phyloP scores from a whole-genome alignment of 495 filamentous ascomycete species.

The Hamigera avellanea region DNA sequence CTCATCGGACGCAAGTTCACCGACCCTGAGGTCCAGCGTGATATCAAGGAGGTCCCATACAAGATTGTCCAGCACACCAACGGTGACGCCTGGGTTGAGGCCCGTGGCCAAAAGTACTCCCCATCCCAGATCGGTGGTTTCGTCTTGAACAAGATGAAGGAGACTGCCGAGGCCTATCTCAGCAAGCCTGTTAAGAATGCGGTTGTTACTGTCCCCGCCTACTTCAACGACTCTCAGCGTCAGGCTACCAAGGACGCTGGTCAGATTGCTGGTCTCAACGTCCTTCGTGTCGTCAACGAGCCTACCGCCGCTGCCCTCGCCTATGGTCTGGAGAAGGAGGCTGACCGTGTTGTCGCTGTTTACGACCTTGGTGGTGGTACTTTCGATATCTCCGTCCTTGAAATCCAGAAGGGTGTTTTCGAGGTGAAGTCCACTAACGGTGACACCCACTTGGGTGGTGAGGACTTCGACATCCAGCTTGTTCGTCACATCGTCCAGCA shows the following conservation, averaged over 20 bases:
- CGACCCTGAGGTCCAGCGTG: slow-evolving; percentile 94
- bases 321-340: slow-evolving; percentile 97
- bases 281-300: slow-evolving; percentile 99
- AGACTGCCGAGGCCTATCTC: slow-evolving; percentile 93
- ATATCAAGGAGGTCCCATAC: slow-evolving; percentile 97
- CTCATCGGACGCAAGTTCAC: slow-evolving; percentile 90
- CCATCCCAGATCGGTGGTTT: slow-evolving; percentile 96
- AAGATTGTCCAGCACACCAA: slow-evolving; percentile 85
- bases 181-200: slow-evolving; percentile 96
- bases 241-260: slow-evolving; percentile 98
- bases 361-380: slow-evolving; percentile 99
- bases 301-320: slow-evolving; percentile 86
- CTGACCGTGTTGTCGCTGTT: slow-evolving; percentile 96
- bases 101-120: slow-evolving; percentile 89
- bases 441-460: slow-evolving; percentile 98
- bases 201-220: slow-evolving; percentile 94
- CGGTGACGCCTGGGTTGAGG: slow-evolving; percentile 90
- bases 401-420: slow-evolving; percentile 99
- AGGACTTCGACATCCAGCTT: slow-evolving; percentile 97
- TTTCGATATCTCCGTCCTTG: slow-evolving; percentile 99
- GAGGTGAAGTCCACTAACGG: slow-evolving; percentile 97
- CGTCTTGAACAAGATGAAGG: slow-evolving; percentile 94
- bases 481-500: slow-evolving; percentile 93
- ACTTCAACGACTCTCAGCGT: slow-evolving; percentile 99
- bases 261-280: slow-evolving; percentile 93